A percentile compares a stretch with the other conserved stretches of the same genome.
Conservation (phyloP, 2,329 filamentous ascomycete species). For the Penicillium expansum region DNA sequence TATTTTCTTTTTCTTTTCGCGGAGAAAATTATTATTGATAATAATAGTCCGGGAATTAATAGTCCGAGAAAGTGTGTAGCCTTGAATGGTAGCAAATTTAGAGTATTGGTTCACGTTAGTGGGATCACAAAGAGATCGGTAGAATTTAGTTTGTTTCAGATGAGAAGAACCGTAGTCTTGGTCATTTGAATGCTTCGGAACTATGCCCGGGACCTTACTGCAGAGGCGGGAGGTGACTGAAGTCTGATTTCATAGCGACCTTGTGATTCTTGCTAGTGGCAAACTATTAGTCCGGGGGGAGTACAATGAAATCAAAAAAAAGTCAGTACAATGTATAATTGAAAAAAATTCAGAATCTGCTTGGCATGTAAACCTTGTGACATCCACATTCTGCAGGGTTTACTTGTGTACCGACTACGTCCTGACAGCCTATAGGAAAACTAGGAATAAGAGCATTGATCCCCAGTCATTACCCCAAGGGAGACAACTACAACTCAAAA, state of each 20-base stretch:
- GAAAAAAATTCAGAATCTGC: not conserved
- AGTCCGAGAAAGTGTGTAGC: not conserved
- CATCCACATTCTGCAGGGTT: not conserved
- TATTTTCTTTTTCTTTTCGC: not conserved
- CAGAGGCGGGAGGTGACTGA: not conserved
- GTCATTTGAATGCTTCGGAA: not conserved
- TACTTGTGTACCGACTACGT: not conserved
- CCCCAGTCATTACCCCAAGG: not conserved
- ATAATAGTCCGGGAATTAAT: not conserved
- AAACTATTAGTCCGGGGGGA: not conserved
- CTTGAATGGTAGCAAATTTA: not conserved
- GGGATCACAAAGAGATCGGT: not conserved
- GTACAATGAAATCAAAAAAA: not conserved
- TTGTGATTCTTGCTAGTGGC: not conserved
- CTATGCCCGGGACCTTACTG: not conserved
- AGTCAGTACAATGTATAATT: too few species aligned
- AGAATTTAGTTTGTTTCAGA: not conserved
- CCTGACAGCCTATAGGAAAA: slow-evolving; percentile 1
- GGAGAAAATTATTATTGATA: not conserved
- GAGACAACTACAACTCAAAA: not conserved
- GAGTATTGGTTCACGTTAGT: not conserved
- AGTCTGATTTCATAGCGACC: slow-evolving; percentile 6
- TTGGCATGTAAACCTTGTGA: not conserved
- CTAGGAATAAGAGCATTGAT: not conserved
- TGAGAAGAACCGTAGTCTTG: not conserved